These are phyloP conservation scores for Rostrohypoxylon terebratum DNA, from an alignment of 495 filamentous ascomycete species.

Conservation along the genomic window DNA sequence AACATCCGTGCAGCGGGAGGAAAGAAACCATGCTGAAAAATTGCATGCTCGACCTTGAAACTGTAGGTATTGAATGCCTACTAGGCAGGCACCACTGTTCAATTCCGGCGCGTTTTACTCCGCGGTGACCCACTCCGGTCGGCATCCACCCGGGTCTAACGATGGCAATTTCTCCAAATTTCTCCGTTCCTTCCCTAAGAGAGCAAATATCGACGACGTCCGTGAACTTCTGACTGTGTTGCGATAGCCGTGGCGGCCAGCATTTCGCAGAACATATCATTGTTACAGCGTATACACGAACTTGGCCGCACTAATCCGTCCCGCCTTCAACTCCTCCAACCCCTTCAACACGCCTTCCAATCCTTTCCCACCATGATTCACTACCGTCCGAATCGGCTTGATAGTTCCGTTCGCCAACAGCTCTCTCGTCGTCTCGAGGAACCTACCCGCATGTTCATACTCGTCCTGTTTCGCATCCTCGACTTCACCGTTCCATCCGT, in stretches of 20 bases:
- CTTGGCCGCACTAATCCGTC: slow-evolving; percentile 53
- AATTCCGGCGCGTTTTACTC: neutral
- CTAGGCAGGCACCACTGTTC: neutral
- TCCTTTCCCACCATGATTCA: slow-evolving; percentile 52
- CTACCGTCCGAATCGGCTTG: slow-evolving; percentile 44
- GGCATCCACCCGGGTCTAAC: neutral
- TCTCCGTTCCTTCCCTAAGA: neutral
- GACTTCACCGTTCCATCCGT: slow-evolving; percentile 9
- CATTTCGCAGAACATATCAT: neutral
- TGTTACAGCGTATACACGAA: slow-evolving; percentile 53
- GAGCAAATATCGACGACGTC: neutral
- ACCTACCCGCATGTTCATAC: slow-evolving; percentile 42
- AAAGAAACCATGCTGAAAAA: neutral
- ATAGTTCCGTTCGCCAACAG: slow-evolving; percentile 49
- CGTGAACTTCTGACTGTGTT: neutral
- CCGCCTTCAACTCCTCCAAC: slow-evolving; percentile 50
- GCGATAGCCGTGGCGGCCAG: neutral
- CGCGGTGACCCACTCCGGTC: neutral
- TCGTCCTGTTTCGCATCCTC: slow-evolving; percentile 37
- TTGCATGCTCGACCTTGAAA: too few relatives aligned
- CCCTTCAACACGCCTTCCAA: slow-evolving; percentile 54
- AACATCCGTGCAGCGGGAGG: neutral
- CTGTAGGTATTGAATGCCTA: neutral
- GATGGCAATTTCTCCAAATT: neutral
- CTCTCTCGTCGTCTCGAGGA: slow-evolving; percentile 36